Conservation (phyloP, 306 rosid species). For the Cucumis melo region DNA sequence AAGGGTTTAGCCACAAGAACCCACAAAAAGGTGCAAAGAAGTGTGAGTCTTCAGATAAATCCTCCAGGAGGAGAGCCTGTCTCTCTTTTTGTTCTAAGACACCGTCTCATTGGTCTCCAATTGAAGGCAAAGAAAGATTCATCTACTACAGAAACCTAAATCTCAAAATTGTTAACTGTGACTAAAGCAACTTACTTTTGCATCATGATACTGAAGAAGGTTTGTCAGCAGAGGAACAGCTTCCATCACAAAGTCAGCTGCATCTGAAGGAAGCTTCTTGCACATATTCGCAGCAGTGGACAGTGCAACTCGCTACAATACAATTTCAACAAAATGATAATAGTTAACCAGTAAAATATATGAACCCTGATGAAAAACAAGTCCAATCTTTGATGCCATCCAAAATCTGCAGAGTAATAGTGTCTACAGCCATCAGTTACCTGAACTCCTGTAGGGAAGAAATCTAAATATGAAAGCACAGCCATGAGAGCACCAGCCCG, state of each 20-base stretch:
- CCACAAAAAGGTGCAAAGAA: background rate
- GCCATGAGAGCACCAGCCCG: slow-evolving; percentile 99
- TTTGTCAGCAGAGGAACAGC: slow-evolving; percentile 92
- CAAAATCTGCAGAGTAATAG: background rate
- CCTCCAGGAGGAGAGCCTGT: background rate
- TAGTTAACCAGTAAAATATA: background rate
- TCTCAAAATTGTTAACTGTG: background rate
- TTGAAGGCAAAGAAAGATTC: too few species aligned
- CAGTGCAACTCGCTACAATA: slow-evolving; percentile 79
- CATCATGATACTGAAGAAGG: slow-evolving; percentile 94
- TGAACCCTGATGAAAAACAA: background rate
- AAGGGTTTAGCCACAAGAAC: background rate
- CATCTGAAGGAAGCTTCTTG: slow-evolving; percentile 99
- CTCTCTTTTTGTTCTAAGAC: too few species aligned
- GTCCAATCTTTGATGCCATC: background rate
- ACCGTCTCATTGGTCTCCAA: background rate
- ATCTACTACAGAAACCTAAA: background rate
- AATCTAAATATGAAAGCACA: slow-evolving; percentile 88
- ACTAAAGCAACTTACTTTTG: slow-evolving; percentile 43
- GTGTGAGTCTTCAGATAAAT: background rate
- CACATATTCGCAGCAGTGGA: slow-evolving; percentile 99
- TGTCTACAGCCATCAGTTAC: slow-evolving; percentile 17
- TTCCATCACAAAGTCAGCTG: slow-evolving; percentile 99
- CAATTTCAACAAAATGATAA: background rate
- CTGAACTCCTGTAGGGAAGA: slow-evolving; percentile 98